A percentile compares a stretch with the other conserved stretches of the same genome.
Evolutionary conservation across 495 filamentous ascomycete genomes (phyloP).

Genomic region (Mytilinidion resinicola): DNA sequence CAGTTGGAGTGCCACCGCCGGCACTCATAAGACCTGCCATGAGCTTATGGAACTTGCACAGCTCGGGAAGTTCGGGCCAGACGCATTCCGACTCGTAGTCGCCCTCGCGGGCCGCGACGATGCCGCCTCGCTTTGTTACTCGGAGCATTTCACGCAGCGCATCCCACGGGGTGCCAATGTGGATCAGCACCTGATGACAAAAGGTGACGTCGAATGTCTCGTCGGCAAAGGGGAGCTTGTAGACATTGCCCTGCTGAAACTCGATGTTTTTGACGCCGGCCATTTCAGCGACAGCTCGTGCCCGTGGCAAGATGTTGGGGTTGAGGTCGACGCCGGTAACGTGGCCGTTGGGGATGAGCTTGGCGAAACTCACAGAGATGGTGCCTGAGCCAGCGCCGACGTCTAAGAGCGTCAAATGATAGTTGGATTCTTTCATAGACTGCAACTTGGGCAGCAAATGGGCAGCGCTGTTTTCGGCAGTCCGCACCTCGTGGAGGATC

Average conservation of each 20-base stretch:
- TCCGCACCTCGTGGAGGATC: constrained; percentile 16
- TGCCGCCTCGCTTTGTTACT: constrained; percentile 39
- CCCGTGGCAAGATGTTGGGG: constrained; percentile 35
- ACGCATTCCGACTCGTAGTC: constrained; percentile 36
- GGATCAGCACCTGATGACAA: constrained; percentile 39
- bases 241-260: constrained; percentile 37
- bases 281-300: constrained; percentile 28
- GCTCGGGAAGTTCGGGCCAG: constrained; percentile 36
- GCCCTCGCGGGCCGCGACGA: constrained; percentile 41
- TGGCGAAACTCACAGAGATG: constrained; percentile 13
- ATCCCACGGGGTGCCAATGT: constrained; percentile 35
- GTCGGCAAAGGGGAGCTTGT: constrained; percentile 40
- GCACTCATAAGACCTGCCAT: constrained; percentile 27
- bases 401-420: constrained; percentile 34
- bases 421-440: constrained; percentile 27
- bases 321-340: constrained; percentile 42
- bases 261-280: constrained; percentile 33
- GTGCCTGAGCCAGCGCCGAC: constrained; percentile 39
- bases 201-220: constrained; percentile 40
- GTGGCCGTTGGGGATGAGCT: constrained; percentile 32
- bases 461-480: constrained; percentile 33
- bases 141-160: constrained; percentile 42
- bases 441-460: constrained; percentile 35
- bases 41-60: constrained; percentile 35
- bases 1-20: constrained; percentile 31